Base-by-base conservation (phyloP, 192 early-diverging fungal genomes). In the Obelidium mucronatum region DNA sequence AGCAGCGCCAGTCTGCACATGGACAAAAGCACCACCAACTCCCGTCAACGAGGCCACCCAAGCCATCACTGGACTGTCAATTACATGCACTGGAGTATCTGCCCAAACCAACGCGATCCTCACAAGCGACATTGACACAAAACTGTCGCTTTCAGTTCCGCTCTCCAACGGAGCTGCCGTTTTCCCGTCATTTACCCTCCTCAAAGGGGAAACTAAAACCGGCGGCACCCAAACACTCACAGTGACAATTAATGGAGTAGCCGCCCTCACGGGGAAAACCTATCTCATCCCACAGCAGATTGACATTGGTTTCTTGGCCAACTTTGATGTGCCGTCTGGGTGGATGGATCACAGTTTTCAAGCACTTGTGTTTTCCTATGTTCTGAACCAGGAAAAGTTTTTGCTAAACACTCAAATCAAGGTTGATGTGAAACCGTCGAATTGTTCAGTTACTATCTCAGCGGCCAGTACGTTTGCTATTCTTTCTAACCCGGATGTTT, bases 291-390 rank as follows among this genome's bases (percentile, higher is more conserved):
- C 63, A 2, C 19, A 33, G 15, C 31, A 15, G 6, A 26, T 65
- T 5, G 63, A 65, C 13, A 65, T 65, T 4, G 63, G 63, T 37
- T 37, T 22, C 26, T 40, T 65, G 63, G 2, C 37, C n/a, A 34
- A 37, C 63, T 40, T 65, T 34, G 63, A 39, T 36, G 63, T 24
- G 3, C 28, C 19, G 8, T 35, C 63, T 17, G 37, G 34, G 6
- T 65, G 63, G 63, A 65, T n/a, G n/a, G 63, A 65, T 40, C 26
- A 34, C 39, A 19, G 17, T 22, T 35, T 65, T 2, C 63, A 30
- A 36, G 1, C 63, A 8, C 15, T 65, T 13, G 2, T 65, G 15
- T 22, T 39, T 35, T 19, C 37, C 15, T 19, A 37, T 22, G 31
- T 65, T 33, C 35, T 65, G 28, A 65, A 65, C 63, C 17, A 33